A percentile compares a stretch with the other conserved stretches of the same genome.
Evolutionary conservation across 1,284 basidiomycete species (phyloP).

Genomic region (Ceratobasidium sp.): DNA sequence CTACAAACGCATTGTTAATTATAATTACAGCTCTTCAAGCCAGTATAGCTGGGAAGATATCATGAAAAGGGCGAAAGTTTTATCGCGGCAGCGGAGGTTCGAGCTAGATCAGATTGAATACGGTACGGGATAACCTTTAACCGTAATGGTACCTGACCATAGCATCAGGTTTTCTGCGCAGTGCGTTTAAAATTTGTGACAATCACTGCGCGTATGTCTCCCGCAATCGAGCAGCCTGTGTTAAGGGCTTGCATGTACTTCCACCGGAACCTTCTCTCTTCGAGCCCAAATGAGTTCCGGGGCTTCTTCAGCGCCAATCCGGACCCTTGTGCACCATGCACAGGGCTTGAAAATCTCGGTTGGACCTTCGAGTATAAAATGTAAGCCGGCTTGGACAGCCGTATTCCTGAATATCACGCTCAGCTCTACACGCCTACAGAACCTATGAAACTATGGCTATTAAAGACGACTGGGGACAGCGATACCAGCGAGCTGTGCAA

Average conservation of each 20-base stretch:
- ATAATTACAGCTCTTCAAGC: no score
- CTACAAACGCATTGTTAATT: no score
- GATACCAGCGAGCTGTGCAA: no score
- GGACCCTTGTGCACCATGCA: background rate
- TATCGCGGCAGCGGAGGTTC: background rate
- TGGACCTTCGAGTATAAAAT: background rate
- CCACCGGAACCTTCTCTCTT: background rate
- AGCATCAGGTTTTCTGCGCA: no score
- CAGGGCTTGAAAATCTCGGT: background rate
- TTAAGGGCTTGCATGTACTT: constrained; percentile 51
- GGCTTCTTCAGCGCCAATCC: background rate
- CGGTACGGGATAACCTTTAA: no score
- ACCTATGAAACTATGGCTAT: no score
- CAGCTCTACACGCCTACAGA: no score
- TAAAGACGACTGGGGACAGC: no score
- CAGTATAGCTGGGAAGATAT: background rate
- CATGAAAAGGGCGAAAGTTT: background rate
- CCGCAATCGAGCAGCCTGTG: constrained; percentile 53
- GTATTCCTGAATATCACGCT: no score
- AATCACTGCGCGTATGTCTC: constrained; percentile 58
- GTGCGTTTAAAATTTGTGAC: no score
- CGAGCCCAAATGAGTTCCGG: background rate
- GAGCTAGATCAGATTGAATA: constrained; percentile 61
- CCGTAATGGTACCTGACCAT: no score
- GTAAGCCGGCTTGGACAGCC: background rate